These are phyloP conservation scores for Debaryomyces hansenii DNA, from an alignment of 805 yeast genomes.

Conservation along the genomic window DNA sequence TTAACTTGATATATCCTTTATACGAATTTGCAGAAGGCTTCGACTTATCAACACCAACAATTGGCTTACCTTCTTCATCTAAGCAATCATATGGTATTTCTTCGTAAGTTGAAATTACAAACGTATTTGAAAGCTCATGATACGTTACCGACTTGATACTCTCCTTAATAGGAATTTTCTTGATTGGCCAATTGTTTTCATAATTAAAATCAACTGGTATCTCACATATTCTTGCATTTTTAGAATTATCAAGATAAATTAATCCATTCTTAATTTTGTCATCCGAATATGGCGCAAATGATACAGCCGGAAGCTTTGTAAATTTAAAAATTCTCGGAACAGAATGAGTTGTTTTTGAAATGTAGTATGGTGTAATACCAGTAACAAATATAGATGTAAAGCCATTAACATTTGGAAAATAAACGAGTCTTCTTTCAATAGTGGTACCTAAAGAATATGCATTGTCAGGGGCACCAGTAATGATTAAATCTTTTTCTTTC, in stretches of 20 bases:
- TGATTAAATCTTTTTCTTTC: constrained; percentile 45
- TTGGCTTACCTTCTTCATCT: constrained; percentile 71
- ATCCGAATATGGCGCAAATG: constrained; percentile 58
- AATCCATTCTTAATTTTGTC: constrained; percentile 47
- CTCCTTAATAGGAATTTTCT: constrained; percentile 51
- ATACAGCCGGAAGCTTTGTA: constrained; percentile 62
- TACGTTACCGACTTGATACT: constrained; percentile 67
- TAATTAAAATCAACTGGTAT: constrained; percentile 51
- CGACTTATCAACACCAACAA: constrained; percentile 55
- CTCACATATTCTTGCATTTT: constrained; percentile 64
- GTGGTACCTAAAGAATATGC: constrained; percentile 68
- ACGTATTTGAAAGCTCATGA: constrained; percentile 65
- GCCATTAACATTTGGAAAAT: constrained; percentile 58
- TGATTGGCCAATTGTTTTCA: constrained; percentile 61
- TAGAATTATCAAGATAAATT: constrained; percentile 68
- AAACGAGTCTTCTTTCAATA: constrained; percentile 66
- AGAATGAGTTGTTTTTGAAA: constrained; percentile 65
- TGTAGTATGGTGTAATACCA: constrained; percentile 69
- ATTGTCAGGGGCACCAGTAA: constrained; percentile 81
- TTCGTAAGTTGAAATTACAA: constrained; percentile 58
- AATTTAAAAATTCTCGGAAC: constrained; percentile 66
- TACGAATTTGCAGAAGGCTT: constrained; percentile 57
- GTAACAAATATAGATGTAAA: constrained; percentile 65
- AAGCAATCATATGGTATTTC: constrained; percentile 61
- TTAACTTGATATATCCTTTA: constrained; percentile 59